Evolutionary conservation across 257 asterid genomes (phyloP).

Genomic region (Solanum chmielewskii): DNA sequence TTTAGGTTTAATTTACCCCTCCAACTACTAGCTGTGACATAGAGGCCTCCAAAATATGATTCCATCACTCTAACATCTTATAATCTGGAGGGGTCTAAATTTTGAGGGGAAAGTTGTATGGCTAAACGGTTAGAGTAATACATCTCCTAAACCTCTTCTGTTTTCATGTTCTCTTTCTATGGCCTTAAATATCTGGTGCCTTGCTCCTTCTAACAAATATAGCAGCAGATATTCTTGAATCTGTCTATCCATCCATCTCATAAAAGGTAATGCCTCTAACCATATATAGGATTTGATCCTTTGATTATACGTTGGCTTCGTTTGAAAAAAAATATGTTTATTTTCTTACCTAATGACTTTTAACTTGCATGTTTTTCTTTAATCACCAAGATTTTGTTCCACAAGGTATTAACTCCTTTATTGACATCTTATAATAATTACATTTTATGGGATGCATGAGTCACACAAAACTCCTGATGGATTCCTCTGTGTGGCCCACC

Average conservation of each 20-base stretch:
- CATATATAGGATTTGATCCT: background rate
- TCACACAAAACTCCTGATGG: background rate
- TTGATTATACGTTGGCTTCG: background rate
- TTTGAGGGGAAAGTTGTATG: background rate
- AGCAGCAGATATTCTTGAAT: background rate
- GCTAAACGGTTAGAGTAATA: background rate
- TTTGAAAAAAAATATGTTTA: background rate
- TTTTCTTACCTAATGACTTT: background rate
- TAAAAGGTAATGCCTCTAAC: background rate
- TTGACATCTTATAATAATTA: background rate
- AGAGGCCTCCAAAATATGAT: background rate
- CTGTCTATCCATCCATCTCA: background rate
- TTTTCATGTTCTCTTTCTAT: background rate
- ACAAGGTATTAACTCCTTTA: background rate
- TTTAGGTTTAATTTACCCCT: background rate
- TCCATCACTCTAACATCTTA: background rate
- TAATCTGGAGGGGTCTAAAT: background rate
- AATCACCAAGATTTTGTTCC: background rate
- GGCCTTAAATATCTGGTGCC: background rate
- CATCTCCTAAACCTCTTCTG: background rate
- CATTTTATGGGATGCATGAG: background rate
- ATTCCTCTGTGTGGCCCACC: background rate
- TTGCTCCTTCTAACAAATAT: background rate
- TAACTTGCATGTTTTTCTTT: background rate
- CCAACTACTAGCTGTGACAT: background rate